Evolutionary conservation across 1,284 basidiomycete genomes (phyloP), one percentile per base, ranked within the genome.

Genomic region (Leccinum insolens): DNA sequence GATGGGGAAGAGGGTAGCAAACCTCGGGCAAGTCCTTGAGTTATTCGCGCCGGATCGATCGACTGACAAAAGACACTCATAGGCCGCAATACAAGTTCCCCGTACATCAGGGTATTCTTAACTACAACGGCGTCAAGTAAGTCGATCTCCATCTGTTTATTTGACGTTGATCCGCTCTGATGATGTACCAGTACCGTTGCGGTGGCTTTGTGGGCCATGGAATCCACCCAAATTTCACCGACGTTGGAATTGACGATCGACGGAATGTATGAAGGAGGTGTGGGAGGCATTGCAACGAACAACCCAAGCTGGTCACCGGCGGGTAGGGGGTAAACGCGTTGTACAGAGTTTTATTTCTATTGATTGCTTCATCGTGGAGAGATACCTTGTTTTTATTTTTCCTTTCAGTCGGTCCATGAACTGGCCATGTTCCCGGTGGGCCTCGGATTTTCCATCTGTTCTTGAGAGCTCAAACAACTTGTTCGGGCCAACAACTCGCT

Each of bases 71-170:
- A 28, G 63, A 64, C 46, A 62, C 65, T 17, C 28, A 14, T 67
- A 87, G 91, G 12, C 92, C 92, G 14, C 92, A 94, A 75, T 81
- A 84, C 52, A 90, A 88, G 74, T 94, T 93, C 83, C 90, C 91
- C 0, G 91, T 94, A 3, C 92, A 88, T 61, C 82, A 91, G 75
- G 92, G 92, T 3, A 92, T 94, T 60, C 77, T 94, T 57, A 80
- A 93, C 74, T 91, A 90, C 71, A 82, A 81, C 41, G 92, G 91
- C 22, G 77, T 80, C 68, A 94, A 94, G 91, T 93, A 74, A 68
- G 88, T 80, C 28, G 8, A 65, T 41, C 14, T n/a, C 49, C 3
- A 14, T 22, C 49, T 22, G 46, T 41, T 59, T 39, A 49, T 60
- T 41, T 59, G 5, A 20, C 11, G 7, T 61, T 8, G 9, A 57